Conservation (phyloP, 108 stramenopile genomes). For the Cyclotella cryptica region DNA sequence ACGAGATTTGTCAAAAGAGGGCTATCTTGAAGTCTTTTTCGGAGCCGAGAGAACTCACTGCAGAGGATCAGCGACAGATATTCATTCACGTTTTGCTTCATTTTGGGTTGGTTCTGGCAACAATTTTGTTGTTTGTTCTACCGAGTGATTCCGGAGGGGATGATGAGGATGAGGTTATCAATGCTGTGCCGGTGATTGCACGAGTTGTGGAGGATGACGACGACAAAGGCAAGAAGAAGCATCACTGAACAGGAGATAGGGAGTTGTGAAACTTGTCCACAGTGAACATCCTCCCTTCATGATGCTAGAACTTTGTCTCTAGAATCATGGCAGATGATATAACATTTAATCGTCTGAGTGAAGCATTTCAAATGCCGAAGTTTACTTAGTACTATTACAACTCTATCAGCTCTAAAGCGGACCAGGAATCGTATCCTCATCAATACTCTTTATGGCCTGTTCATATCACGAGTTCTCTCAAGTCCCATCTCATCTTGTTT, state of each 20-base stretch:
- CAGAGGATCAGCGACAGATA: slow-evolving; percentile 35
- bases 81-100: slow-evolving; percentile 42
- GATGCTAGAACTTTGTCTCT: too few species aligned
- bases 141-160: slow-evolving; percentile 23
- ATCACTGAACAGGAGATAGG: neutral
- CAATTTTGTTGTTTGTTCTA: slow-evolving; percentile 40
- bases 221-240: slow-evolving; percentile 16
- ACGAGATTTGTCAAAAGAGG: slow-evolving; percentile 51
- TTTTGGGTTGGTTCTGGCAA: slow-evolving; percentile 42
- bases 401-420: too few species aligned
- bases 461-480: neutral
- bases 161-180: slow-evolving; percentile 17
- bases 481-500: slow-evolving; percentile 11
- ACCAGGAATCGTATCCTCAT: neutral
- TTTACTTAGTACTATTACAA: too few species aligned
- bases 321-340: too few species aligned
- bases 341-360: too few species aligned
- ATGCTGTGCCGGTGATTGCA: slow-evolving; percentile 37
- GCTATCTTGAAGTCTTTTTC: slow-evolving; percentile 43
- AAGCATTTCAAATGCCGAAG: too few species aligned
- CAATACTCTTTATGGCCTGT: neutral
- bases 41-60: slow-evolving; percentile 41
- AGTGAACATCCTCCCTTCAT: too few species aligned
- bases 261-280: too few species aligned
- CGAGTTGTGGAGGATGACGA: slow-evolving; percentile 37